Percentiles rank a stretch among this genome's conserved stretches.
Evolutionary conservation across 805 yeast species (phyloP).

Genomic region (Brettanomyces anomalus): DNA sequence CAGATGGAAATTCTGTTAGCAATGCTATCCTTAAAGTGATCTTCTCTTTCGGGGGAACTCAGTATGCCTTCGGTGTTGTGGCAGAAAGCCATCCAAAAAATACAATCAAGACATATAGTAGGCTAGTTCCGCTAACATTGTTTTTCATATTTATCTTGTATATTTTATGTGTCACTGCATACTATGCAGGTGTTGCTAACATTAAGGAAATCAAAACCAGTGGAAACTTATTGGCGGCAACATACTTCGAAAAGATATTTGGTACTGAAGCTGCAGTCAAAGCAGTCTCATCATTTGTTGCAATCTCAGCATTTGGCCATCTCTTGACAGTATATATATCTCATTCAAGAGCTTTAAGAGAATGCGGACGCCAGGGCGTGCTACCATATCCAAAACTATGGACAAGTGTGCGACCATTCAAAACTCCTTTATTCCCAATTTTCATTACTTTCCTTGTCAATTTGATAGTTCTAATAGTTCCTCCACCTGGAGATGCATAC

Average conservation of each 20-base stretch:
- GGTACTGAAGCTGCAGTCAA: constrained; percentile 47
- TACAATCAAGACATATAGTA: constrained; percentile 42
- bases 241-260: constrained; percentile 65
- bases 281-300: constrained; percentile 74
- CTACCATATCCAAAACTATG: constrained; percentile 67
- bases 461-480: constrained; percentile 64
- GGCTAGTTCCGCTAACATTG: constrained; percentile 72
- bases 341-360: constrained; percentile 75
- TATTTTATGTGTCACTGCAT: constrained; percentile 70
- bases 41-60: constrained; percentile 34
- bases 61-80: constrained; percentile 31
- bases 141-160: constrained; percentile 53
- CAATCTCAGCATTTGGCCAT: constrained; percentile 74
- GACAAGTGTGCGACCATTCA: constrained; percentile 65
- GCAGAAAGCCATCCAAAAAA: constrained; percentile 32
- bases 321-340: constrained; percentile 76
- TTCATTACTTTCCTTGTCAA: constrained; percentile 73
- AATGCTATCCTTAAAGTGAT: constrained; percentile 35
- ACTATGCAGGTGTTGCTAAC: constrained; percentile 70
- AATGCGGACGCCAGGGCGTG: constrained; percentile 74
- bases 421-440: constrained; percentile 65
- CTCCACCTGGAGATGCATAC: constrained; percentile 85
- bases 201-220: constrained; percentile 47
- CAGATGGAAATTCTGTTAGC: constrained; percentile 33
- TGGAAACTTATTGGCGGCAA: constrained; percentile 67